Evolutionary conservation across 164 flowering plant genomes (phyloP).

Genomic region (Kalanchoe fedtschenkoi): DNA sequence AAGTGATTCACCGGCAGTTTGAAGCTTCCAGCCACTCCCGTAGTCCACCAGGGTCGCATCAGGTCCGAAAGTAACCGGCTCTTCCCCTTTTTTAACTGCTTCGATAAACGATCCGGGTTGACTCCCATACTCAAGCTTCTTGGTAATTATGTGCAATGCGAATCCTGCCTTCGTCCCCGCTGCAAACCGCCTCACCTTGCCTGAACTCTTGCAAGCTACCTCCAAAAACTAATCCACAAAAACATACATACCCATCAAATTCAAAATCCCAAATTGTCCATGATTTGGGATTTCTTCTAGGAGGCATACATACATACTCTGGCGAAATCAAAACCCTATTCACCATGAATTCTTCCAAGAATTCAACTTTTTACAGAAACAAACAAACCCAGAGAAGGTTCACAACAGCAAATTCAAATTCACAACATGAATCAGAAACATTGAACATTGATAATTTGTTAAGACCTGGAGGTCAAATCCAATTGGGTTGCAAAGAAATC

Average conservation of each 20-base stretch:
- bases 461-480: not conserved
- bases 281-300: too few species aligned
- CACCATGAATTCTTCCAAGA: not conserved
- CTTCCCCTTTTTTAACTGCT: constrained; percentile 73
- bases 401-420: not conserved
- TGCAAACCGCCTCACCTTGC: constrained; percentile 53
- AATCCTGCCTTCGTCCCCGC: constrained; percentile 64
- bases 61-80: constrained; percentile 66
- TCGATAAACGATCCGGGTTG: constrained; percentile 41
- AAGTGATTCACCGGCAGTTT: constrained; percentile 34
- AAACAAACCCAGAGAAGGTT: not conserved
- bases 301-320: too few species aligned
- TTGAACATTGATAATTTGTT: not conserved
- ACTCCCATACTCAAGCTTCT: constrained; percentile 22
- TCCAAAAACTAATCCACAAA: constrained; percentile 40
- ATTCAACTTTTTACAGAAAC: not conserved
- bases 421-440: not conserved
- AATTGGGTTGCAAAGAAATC: not conserved
- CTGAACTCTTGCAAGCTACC: constrained; percentile 51
- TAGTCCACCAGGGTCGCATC: constrained; percentile 46
- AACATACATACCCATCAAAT: not conserved
- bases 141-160: constrained; percentile 53
- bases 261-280: too few species aligned
- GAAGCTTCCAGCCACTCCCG: constrained; percentile 72
- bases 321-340: not conserved